phyloP scores from a whole-genome alignment of 176 grass and related monocot species.

The Stipa capillata region DNA sequence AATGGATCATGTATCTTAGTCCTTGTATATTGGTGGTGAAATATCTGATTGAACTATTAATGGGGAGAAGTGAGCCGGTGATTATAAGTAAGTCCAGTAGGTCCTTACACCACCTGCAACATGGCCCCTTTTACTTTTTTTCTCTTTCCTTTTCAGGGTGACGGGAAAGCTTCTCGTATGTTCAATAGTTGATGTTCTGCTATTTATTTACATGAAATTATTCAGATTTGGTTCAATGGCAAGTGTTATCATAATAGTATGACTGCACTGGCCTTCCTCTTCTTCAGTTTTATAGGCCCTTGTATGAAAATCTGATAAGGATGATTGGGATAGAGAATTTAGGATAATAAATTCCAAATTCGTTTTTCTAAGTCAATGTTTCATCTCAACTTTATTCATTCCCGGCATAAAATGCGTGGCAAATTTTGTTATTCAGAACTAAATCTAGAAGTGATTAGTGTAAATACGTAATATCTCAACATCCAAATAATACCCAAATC shows the following conservation, averaged over 20 bases:
- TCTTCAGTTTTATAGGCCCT: no score
- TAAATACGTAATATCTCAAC: no score
- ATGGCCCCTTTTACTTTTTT: background rate
- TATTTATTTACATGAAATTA: background rate
- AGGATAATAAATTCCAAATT: no score
- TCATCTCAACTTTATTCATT: no score
- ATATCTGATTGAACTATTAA: conserved; percentile 1
- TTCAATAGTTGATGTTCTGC: background rate
- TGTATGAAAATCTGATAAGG: no score
- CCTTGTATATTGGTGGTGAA: background rate
- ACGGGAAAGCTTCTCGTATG: background rate
- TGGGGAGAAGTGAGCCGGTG: background rate
- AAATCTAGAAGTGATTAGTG: no score
- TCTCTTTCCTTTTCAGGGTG: background rate
- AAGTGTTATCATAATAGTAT: background rate
- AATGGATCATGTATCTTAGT: background rate
- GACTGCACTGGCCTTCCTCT: background rate
- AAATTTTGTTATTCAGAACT: no score
- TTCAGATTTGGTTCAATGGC: background rate
- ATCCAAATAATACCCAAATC: no score
- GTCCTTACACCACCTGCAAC: background rate
- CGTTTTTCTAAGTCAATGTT: no score
- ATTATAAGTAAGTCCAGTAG: background rate
- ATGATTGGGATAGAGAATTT: no score
- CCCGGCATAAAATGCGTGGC: no score